These are phyloP conservation scores for Ceratorhiza oryzae-sativae DNA, from an alignment of 1,284 basidiomycete genomes.

Conservation along the genomic window DNA sequence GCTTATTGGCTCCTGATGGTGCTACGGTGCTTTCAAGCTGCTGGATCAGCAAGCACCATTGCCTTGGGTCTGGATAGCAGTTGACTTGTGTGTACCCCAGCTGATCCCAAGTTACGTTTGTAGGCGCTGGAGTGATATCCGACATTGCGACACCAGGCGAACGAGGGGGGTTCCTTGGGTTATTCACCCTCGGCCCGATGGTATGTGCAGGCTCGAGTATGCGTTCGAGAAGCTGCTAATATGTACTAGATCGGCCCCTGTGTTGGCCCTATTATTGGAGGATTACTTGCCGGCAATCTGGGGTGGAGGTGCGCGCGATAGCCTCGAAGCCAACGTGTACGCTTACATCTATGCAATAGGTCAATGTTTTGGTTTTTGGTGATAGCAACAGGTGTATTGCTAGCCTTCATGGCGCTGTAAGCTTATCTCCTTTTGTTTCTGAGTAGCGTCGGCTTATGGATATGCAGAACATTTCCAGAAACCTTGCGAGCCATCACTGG, in stretches of 20 bases:
- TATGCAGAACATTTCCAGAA: slow-evolving; percentile 63
- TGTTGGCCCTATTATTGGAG: slow-evolving; percentile 45
- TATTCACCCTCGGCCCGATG: slow-evolving; percentile 53
- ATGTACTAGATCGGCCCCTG: slow-evolving; percentile 32
- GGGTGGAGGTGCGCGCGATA: slow-evolving; percentile 44
- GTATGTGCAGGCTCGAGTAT: not conserved
- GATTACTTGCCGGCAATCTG: slow-evolving; percentile 44
- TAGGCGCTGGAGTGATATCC: slow-evolving; percentile 63
- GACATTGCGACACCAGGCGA: slow-evolving; percentile 63
- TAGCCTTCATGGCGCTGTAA: slow-evolving; percentile 63
- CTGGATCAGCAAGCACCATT: slow-evolving; percentile 66
- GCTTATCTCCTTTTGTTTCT: slow-evolving; percentile 45
- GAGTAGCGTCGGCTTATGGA: not conserved
- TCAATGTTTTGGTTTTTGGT: slow-evolving; percentile 82
- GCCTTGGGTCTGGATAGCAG: slow-evolving; percentile 55
- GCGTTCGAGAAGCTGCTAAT: not conserved
- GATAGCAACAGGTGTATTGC: slow-evolving; percentile 63
- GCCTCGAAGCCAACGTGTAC: not conserved
- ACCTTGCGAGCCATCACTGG: slow-evolving; percentile 58
- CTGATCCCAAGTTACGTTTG: slow-evolving; percentile 1
- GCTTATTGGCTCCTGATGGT: slow-evolving; percentile 69
- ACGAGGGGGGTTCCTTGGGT: slow-evolving; percentile 62
- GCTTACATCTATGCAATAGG: slow-evolving; percentile 57
- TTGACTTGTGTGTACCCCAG: not conserved
- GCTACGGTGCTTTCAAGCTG: slow-evolving; percentile 65